A percentile compares a stretch with the other conserved stretches of the same genome.
Conservation (phyloP, 495 filamentous ascomycete genomes). For the Hypoxylon fragiforme region DNA sequence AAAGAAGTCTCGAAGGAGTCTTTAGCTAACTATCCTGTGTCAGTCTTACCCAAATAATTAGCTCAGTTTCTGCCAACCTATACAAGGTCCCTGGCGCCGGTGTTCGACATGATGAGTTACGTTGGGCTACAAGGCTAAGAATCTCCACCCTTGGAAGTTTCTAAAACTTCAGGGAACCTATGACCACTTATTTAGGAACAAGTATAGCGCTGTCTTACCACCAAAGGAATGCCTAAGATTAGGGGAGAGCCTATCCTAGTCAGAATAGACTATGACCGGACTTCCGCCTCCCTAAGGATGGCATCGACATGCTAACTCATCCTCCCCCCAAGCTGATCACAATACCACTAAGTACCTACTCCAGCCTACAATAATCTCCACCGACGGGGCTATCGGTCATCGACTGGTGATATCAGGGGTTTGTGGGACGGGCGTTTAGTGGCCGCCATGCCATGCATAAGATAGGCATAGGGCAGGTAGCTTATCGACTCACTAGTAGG, state of each 20-base stretch:
- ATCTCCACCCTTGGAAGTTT: constrained; percentile 4
- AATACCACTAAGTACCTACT: too few species aligned
- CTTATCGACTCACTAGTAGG: constrained; percentile 5
- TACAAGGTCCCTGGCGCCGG: constrained; percentile 3
- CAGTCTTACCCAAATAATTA: constrained; percentile 13
- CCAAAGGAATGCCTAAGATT: too few species aligned
- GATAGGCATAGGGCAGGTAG: constrained; percentile 3
- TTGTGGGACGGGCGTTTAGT: constrained; percentile 9
- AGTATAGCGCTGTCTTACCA: constrained; percentile 1
- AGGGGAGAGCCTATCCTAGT: constrained; percentile 1
- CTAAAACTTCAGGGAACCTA: too few species aligned
- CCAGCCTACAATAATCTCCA: background rate
- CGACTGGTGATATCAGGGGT: constrained; percentile 2
- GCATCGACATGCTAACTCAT: too few species aligned
- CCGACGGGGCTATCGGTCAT: background rate
- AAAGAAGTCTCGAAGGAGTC: constrained; percentile 8
- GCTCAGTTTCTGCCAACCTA: constrained; percentile 11
- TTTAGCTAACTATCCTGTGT: constrained; percentile 8
- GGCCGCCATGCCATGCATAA: too few species aligned
- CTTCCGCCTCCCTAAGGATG: constrained; percentile 22
- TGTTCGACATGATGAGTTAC: constrained; percentile 10
- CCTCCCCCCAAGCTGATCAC: too few species aligned
- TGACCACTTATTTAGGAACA: constrained; percentile 5
- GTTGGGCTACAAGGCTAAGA: constrained; percentile 14
- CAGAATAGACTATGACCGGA: constrained; percentile 10